Conservation (phyloP, 495 filamentous ascomycete genomes). For the Aspergillus coremiiformis region DNA sequence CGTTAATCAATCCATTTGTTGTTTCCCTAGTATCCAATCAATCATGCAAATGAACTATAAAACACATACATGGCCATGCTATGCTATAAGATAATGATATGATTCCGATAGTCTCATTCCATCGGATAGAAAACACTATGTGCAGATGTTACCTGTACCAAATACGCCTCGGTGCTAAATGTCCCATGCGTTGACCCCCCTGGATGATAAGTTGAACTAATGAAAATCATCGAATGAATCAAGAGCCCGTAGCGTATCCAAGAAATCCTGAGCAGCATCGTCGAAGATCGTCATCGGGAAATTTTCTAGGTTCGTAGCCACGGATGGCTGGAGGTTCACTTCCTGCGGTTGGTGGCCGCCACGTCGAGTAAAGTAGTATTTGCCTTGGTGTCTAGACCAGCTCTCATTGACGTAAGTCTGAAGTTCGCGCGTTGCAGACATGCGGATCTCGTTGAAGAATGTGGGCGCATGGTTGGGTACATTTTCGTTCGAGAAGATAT, state of each 20-base stretch:
- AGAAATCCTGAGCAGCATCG: conserved; percentile 15
- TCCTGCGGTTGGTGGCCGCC: conserved; percentile 30
- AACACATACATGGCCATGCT: neutral
- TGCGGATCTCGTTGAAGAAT: conserved; percentile 21
- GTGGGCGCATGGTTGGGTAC: conserved; percentile 4
- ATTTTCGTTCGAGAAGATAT: neutral
- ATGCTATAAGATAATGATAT: neutral
- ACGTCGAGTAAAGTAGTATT: conserved; percentile 38
- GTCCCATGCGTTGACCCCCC: neutral
- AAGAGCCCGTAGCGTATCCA: conserved; percentile 13
- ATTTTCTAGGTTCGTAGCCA: conserved; percentile 17
- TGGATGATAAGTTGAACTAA: neutral
- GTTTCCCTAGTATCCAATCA: neutral
- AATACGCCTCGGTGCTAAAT: neutral
- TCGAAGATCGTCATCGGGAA: conserved; percentile 16
- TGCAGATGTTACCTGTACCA: neutral
- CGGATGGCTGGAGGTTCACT: conserved; percentile 19
- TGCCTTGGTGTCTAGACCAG: conserved; percentile 32
- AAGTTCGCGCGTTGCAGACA: conserved; percentile 29
- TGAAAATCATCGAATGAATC: conserved; percentile 13
- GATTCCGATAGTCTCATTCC: neutral
- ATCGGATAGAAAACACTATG: neutral
- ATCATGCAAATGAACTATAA: neutral
- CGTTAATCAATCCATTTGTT: neutral
- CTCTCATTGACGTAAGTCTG: conserved; percentile 30